These are phyloP conservation scores for Patellifolia procumbens DNA, from an alignment of 179 eudicot genomes.

Conservation along the genomic window DNA sequence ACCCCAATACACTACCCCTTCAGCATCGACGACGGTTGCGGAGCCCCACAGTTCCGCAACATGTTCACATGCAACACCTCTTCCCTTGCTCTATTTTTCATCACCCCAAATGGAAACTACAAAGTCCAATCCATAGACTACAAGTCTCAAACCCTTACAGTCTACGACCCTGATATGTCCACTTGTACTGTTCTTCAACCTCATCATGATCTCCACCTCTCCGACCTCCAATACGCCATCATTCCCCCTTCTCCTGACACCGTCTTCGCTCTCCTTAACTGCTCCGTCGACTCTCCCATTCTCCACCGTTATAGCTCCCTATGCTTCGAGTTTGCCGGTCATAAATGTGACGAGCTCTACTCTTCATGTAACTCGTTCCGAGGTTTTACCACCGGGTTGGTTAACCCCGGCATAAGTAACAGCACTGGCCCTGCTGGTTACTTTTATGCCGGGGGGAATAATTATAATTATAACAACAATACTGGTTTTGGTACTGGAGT, in stretches of 20 bases:
- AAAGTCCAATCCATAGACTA: constrained; percentile 82
- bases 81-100: constrained; percentile 52
- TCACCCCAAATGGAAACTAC: constrained; percentile 84
- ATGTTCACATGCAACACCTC: constrained; percentile 73
- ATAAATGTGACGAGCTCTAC: constrained; percentile 80
- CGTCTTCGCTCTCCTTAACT: constrained; percentile 76
- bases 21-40: constrained; percentile 86
- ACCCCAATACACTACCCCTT: constrained; percentile 76
- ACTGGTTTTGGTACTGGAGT: background rate
- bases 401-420: constrained; percentile 32
- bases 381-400: constrained; percentile 40
- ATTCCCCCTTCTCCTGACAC: constrained; percentile 85
- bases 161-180: constrained; percentile 93
- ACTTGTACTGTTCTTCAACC: constrained; percentile 92
- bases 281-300: constrained; percentile 84
- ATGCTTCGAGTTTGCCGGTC: constrained; percentile 80
- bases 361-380: constrained; percentile 65
- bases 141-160: constrained; percentile 44
- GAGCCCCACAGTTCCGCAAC: constrained; percentile 67
- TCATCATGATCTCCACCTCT: constrained; percentile 66
- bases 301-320: constrained; percentile 68
- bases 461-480: background rate
- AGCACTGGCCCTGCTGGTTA: constrained; percentile 22
- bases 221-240: constrained; percentile 65
- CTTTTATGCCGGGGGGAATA: constrained; percentile 19